phyloP scores from a whole-genome alignment of 1,284 basidiomycete genomes.

The Phlebopus sp. region DNA sequence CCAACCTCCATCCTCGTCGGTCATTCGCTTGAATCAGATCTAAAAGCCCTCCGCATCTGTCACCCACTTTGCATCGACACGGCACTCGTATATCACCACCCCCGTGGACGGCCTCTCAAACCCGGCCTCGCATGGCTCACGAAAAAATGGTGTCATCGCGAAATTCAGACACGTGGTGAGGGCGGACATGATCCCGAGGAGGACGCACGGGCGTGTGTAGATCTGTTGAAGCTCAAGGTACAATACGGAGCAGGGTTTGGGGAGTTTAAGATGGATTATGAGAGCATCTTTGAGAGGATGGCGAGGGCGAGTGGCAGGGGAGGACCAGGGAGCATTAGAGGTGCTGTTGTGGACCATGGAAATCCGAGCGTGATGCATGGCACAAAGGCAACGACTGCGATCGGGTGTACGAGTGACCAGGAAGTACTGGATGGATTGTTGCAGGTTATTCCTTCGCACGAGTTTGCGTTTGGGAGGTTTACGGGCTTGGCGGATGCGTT shows the following conservation, averaged over 20 bases:
- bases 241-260: constrained; percentile 79
- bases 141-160: constrained; percentile 82
- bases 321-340: constrained; percentile 45
- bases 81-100: constrained; percentile 83
- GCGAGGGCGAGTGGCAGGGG: constrained; percentile 47
- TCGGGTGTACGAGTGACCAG: constrained; percentile 72
- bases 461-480: constrained; percentile 81
- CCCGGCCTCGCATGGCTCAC: constrained; percentile 91
- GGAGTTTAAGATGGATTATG: constrained; percentile 78
- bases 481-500: constrained; percentile 72
- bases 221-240: constrained; percentile 79
- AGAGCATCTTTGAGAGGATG: constrained; percentile 86
- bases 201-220: constrained; percentile 84
- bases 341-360: constrained; percentile 82
- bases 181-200: constrained; percentile 91
- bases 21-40: constrained; percentile 90
- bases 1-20: constrained; percentile 86
- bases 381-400: constrained; percentile 70
- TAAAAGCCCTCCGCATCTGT: constrained; percentile 78
- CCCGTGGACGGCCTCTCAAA: constrained; percentile 86
- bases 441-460: constrained; percentile 60
- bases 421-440: constrained; percentile 70
- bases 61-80: constrained; percentile 89
- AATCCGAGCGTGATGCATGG: constrained; percentile 81
- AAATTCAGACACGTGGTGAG: constrained; percentile 77